Percentiles rank a stretch among this genome's conserved stretches.
phyloP scores from a whole-genome alignment of 768 basidiomycete species.

The Xanthoconium purpureum region DNA sequence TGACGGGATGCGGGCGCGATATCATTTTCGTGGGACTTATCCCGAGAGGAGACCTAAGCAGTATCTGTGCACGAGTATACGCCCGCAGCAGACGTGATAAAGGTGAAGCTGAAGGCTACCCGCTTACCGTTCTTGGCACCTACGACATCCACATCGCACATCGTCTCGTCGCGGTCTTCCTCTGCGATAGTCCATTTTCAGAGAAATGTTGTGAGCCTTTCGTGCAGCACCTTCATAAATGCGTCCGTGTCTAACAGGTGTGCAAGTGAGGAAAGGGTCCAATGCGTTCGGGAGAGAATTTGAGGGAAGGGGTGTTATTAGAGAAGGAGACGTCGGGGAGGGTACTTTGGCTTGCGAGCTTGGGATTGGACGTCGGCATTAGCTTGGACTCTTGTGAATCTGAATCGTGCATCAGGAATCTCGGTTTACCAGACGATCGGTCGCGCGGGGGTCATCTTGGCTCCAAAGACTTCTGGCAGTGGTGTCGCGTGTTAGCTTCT shows the following conservation, averaged over 20 bases:
- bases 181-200: conserved; percentile 60
- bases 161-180: conserved; percentile 29
- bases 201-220: conserved; percentile 64
- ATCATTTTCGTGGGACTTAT: conserved; percentile 34
- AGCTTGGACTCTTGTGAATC: conserved; percentile 17
- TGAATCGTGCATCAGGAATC: conserved; percentile 26
- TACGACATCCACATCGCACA: conserved; percentile 11
- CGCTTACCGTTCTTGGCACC: conserved; percentile 33
- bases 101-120: no score
- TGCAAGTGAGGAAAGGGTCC: conserved; percentile 19
- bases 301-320: conserved; percentile 42
- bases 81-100: no score
- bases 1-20: conserved; percentile 10
- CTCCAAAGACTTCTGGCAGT: neutral
- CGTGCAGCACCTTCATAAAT: conserved; percentile 58
- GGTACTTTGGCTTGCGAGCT: conserved; percentile 40
- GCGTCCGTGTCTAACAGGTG: conserved; percentile 43
- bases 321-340: conserved; percentile 55
- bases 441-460: neutral
- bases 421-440: conserved; percentile 35
- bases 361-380: neutral
- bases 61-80: neutral
- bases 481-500: neutral
- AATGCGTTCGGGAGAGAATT: conserved; percentile 17
- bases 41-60: conserved; percentile 31